Conservation (phyloP, 192 early-diverging fungal genomes). For the Glomus cerebriforme region DNA sequence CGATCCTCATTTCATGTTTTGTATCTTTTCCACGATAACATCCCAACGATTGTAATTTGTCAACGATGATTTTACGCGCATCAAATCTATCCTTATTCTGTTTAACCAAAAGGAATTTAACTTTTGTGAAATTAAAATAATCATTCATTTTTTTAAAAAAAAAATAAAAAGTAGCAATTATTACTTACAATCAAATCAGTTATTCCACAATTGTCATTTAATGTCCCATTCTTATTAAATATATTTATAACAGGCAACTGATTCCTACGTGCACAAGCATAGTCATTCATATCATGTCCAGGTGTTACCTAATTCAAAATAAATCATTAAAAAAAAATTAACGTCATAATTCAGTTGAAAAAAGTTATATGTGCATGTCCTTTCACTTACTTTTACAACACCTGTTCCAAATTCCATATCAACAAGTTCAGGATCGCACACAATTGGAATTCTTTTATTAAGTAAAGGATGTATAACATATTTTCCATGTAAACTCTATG, state of each 20-base stretch:
- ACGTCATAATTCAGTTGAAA: neutral
- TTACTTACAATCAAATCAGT: constrained; percentile 47
- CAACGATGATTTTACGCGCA: constrained; percentile 69
- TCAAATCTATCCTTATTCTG: constrained; percentile 84
- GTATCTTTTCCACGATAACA: constrained; percentile 77
- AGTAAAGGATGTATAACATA: constrained; percentile 83
- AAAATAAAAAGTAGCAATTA: neutral
- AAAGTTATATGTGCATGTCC: too few species aligned
- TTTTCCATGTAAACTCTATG: constrained; percentile 59
- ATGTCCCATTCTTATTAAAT: constrained; percentile 79
- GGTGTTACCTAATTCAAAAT: constrained; percentile 77
- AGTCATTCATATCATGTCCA: constrained; percentile 93
- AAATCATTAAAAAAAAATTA: neutral
- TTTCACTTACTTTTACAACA: constrained; percentile 79
- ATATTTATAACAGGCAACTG: constrained; percentile 81
- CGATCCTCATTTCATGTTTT: constrained; percentile 77
- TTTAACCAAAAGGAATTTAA: neutral
- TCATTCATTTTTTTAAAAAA: too few species aligned
- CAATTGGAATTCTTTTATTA: constrained; percentile 76
- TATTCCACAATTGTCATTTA: constrained; percentile 76
- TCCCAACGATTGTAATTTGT: constrained; percentile 61
- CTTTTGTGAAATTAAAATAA: neutral
- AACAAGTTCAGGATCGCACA: constrained; percentile 79
- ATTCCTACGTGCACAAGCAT: constrained; percentile 82
- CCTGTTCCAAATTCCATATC: constrained; percentile 94